Evolutionary conservation across 1,139 yeast genomes (phyloP), one percentile per base, ranked within the genome.

Genomic region (Waltiozyma sp.): DNA sequence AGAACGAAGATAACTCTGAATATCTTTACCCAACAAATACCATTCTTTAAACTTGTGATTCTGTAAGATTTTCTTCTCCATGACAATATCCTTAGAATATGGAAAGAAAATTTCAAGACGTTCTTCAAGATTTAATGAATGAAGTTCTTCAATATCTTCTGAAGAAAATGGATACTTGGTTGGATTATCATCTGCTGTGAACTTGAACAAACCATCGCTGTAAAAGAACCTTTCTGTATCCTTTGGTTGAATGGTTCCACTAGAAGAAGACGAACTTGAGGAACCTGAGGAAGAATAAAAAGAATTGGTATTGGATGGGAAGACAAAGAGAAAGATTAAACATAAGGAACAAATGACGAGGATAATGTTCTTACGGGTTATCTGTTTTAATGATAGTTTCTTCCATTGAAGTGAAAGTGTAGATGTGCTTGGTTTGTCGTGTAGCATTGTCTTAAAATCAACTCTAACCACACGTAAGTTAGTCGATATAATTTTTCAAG

Each of bases 11-110:
- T 5, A 33, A n/a, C n/a, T 33, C 19, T 33, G 4, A 3, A 38
- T 19, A 15, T 47, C 40, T 8, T 40, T 16, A 21, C 41, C 43
- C n/a, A 37, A 38, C 35, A 33, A 42, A 11, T 39, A 34, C n/a
- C 3, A 2, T 11, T 35, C 39, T 5, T n/a, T 37, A 10, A 26
- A 16, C 24, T 42, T 44, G 13, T 41, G 16, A 2, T 46, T 47
- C 19, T 47, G 50, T 6, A 47, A 41, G 37, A 47, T 41, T 28
- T 44, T 47, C 34, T 38, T 42, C 9, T 46, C 46, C 4, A 45
- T 19, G 4, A 19, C 9, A 8, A n/a, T 7, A 10, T 14, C 31
- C 19, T 8, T 37, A 4, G 33, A 28, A 18, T 47, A 46, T 2
- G 50, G 49, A 40, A 44, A 47, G 5, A 37, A 45, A 4, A 21